Base-by-base conservation (phyloP, 805 yeast genomes). In the Hyphopichia homilentoma region DNA sequence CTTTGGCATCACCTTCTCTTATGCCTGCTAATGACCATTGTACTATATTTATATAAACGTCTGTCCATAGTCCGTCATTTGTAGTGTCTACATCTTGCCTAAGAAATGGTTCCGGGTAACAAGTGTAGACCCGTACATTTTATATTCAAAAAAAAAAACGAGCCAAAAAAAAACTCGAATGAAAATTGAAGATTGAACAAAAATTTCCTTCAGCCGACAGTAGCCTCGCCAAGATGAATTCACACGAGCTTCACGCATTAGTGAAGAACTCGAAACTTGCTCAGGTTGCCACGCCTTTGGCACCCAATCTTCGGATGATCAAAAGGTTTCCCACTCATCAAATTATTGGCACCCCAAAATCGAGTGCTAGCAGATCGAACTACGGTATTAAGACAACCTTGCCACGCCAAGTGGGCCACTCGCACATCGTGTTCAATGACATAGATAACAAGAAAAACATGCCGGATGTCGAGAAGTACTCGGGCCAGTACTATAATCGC, bases 371-470 rank as follows among this genome's bases (percentile, higher is more conserved):
- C 9, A 68, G 85, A 58, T 79, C 82, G 40, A 84, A 84, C 56
- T 85, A 75, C 70, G 95, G 95, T 47, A 58, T 85, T 38, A 85
- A 85, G 51, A 65, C 79, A 27, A 65, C 83, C 14, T 60, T 85
- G 29, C 95, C 95, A 3, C 63, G 65, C 23, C 78, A 75, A 44
- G 54, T 75, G 28, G 77, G 77, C 25, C 63, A 76, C 12, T 70
- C 80, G 25, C 77, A 75, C 51, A 65, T 85, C 27, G 77, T 79
- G 6, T 68, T 70, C 43, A 79, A 81, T 45, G 81, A 81, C 35
- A 53, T 83, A 9, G 94, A 85, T 50, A 79, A 79, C 42, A 61
- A 69, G 40, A 79, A 77, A 46, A 74, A 77, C 39, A 67, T 84
- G 58, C 82, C 89, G 5, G 82, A 77, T 48, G 85, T 80, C 40